Evolutionary conservation across 441 rosid genomes (phyloP), one percentile per base, ranked within the genome.

Genomic region (Sinapis alba): DNA sequence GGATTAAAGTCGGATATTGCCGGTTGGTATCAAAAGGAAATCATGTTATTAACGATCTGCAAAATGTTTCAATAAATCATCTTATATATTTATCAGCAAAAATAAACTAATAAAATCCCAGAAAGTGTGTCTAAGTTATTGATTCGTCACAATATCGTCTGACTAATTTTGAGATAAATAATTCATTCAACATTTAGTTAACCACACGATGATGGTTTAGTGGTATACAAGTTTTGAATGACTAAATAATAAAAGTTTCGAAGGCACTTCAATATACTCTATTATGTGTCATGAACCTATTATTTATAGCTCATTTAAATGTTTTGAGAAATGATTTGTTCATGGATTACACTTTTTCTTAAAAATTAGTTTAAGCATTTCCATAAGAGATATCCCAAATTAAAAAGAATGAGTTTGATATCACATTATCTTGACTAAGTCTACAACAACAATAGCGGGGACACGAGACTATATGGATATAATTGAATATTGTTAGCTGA

Each of bases 1-100:
- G 27, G 72, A 59, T 20, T 65, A 60, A 71, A 65, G 73, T 65
- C 34, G 24, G 34, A 70, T 58, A 19, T 64, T 70, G 69, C 75
- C 51, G 76, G 72, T 71, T 70, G 71, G 76, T 77, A 47, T 30
- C 32, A 34, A 51, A 59, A 38, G 47, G 36, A 56, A 38, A 32
- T 64, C 60, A 57, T 32, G 21, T 59, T 58, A 34, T 36, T 36
- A 70, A 71, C 32, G 36, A 70, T 71, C 16, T 18, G 38, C 18
- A 47, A 30, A 11, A 12, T 45, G 10, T 28, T 70, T 69, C 13
- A 3, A 7, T 5, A 16, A 36, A 32, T 21, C 54, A 24, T 19
- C 2, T 12, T 50, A 21, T 12, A 54, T 56, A 23, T 56, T 34
- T 11, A 18, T 9, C 8, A 47, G 4, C 6, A 18, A 45, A 6